phyloP scores from a whole-genome alignment of 169 alveolate genomes.

The Babesia bigemina region DNA sequence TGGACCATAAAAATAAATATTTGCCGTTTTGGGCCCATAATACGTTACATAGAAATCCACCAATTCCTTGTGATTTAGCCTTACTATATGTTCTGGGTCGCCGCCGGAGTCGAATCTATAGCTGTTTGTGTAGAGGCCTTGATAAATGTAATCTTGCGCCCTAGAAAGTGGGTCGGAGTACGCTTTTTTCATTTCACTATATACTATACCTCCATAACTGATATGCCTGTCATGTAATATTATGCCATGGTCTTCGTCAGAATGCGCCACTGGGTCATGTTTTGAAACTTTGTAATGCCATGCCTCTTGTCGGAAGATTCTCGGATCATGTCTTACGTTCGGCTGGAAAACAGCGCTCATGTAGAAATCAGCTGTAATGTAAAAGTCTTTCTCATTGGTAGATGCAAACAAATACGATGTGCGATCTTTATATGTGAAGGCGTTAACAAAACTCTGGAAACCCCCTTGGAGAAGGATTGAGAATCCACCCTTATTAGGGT shows the following conservation, averaged over 20 bases:
- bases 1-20: slow-evolving; percentile 77
- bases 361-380: slow-evolving; percentile 57
- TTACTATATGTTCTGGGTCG: slow-evolving; percentile 82
- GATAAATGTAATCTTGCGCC: slow-evolving; percentile 49
- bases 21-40: slow-evolving; percentile 83
- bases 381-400: slow-evolving; percentile 78
- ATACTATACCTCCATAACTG: slow-evolving; percentile 75
- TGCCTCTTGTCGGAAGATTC: slow-evolving; percentile 83
- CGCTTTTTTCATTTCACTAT: slow-evolving; percentile 74
- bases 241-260: slow-evolving; percentile 68
- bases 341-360: slow-evolving; percentile 86
- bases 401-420: slow-evolving; percentile 88
- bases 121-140: slow-evolving; percentile 67
- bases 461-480: slow-evolving; percentile 80
- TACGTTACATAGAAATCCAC: slow-evolving; percentile 72
- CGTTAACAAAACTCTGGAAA: slow-evolving; percentile 83
- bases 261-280: slow-evolving; percentile 47
- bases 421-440: slow-evolving; percentile 85
- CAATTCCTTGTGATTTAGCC: slow-evolving; percentile 76
- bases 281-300: slow-evolving; percentile 82
- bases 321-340: slow-evolving; percentile 65
- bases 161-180: slow-evolving; percentile 57
- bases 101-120: slow-evolving; percentile 86
- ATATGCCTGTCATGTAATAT: slow-evolving; percentile 50
- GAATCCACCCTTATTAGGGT: slow-evolving; percentile 83